Percentiles rank a stretch among this genome's conserved stretches.
phyloP scores from a whole-genome alignment of 2,329 filamentous ascomycete species.

The Trichophyton benhamiae region DNA sequence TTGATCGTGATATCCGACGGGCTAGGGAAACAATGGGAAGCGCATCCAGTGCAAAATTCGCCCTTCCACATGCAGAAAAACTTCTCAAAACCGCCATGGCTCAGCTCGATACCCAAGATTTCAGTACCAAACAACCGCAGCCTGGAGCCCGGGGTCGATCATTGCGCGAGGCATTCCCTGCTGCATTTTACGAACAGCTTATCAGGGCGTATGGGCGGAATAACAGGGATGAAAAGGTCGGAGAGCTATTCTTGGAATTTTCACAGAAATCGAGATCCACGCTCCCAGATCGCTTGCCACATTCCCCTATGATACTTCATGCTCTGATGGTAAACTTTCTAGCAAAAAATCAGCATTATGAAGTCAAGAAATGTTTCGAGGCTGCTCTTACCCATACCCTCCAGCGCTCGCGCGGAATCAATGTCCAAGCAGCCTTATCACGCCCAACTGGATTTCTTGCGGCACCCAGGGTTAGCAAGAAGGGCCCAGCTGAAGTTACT shows the following conservation, averaged over 20 bases:
- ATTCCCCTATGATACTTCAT: constrained; percentile 46
- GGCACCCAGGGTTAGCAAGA: not conserved
- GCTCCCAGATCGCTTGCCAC: constrained; percentile 13
- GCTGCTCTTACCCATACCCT: constrained; percentile 45
- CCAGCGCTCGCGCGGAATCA: constrained; percentile 26
- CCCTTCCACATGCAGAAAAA: constrained; percentile 26
- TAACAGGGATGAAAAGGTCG: constrained; percentile 37
- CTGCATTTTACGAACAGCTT: constrained; percentile 43
- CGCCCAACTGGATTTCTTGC: not conserved
- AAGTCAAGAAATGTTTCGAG: constrained; percentile 56
- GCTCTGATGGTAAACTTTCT: constrained; percentile 58
- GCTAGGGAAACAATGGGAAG: constrained; percentile 11
- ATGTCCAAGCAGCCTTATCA: constrained; percentile 2
- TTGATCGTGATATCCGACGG: constrained; percentile 24
- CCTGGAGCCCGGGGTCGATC: constrained; percentile 23
- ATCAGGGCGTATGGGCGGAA: constrained; percentile 43
- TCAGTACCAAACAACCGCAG: constrained; percentile 33
- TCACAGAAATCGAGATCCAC: constrained; percentile 13
- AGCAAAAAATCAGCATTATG: constrained; percentile 41
- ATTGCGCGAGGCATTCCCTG: constrained; percentile 33
- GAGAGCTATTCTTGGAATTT: constrained; percentile 47
- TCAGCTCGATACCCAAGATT: constrained; percentile 28
- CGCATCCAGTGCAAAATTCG: constrained; percentile 9
- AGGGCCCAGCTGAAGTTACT: not conserved
- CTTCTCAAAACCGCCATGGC: constrained; percentile 29